These are phyloP conservation scores for Solanum arcanum DNA, from an alignment of 257 asterid genomes.

Conservation along the genomic window DNA sequence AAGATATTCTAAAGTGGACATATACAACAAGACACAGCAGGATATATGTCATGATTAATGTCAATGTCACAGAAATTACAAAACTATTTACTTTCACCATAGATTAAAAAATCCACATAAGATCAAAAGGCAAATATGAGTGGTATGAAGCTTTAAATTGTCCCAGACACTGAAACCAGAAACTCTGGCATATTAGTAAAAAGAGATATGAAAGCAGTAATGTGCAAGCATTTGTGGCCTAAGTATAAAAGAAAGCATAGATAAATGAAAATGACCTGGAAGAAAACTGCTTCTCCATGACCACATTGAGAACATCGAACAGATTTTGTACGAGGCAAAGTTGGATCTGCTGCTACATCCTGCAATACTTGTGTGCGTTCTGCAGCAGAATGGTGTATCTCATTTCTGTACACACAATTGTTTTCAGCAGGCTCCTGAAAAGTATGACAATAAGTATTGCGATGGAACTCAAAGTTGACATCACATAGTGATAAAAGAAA, in stretches of 20 bases:
- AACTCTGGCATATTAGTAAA: background rate
- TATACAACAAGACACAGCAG: background rate
- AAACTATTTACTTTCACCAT: background rate
- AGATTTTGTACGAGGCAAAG: slow-evolving; percentile 94
- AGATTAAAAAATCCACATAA: background rate
- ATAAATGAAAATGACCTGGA: slow-evolving; percentile 44
- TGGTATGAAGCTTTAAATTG: background rate
- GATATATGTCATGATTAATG: background rate
- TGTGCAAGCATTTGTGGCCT: background rate
- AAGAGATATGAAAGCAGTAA: background rate
- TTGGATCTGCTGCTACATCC: slow-evolving; percentile 96
- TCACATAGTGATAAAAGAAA: background rate
- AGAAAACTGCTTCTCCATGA: slow-evolving; percentile 98
- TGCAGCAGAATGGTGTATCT: slow-evolving; percentile 77
- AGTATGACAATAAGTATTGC: background rate
- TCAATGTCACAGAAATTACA: background rate
- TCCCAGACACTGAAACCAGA: background rate
- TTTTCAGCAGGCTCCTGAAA: slow-evolving; percentile 84
- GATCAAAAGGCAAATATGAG: background rate
- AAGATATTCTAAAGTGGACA: background rate
- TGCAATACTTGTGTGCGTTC: slow-evolving; percentile 88
- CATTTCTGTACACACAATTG: slow-evolving; percentile 86
- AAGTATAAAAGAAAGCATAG: background rate
- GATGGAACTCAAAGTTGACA: background rate
- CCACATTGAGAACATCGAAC: slow-evolving; percentile 77